A percentile compares a stretch with the other conserved stretches of the same genome.
phyloP scores from a whole-genome alignment of 305 asterid genomes.

The Solanum hybrid region DNA sequence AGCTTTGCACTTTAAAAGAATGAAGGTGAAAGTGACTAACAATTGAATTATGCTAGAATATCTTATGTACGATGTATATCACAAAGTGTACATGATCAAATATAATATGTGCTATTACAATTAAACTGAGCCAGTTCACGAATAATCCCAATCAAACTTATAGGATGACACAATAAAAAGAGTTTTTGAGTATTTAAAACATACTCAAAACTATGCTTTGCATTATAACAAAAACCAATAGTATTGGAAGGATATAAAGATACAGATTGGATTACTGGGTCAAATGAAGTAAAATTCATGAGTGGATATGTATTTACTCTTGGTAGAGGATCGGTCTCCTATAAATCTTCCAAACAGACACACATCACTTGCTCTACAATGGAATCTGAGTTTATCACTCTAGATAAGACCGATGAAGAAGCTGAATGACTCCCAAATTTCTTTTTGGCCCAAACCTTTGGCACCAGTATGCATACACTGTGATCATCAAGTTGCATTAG shows the following conservation, averaged over 20 bases:
- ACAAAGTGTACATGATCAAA: neutral
- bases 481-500: neutral
- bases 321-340: neutral
- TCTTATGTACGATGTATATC: neutral
- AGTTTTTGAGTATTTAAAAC: neutral
- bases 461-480: neutral
- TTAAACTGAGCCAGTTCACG: neutral
- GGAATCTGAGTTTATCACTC: neutral
- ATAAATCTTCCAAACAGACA: neutral
- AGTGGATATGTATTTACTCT: neutral
- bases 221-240: neutral
- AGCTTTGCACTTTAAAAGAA: too few relatives aligned
- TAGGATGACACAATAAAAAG: neutral
- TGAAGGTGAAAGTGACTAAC: neutral
- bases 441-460: neutral
- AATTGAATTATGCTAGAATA: neutral
- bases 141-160: neutral
- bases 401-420: neutral
- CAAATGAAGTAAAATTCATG: neutral
- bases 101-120: neutral
- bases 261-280: too few relatives aligned
- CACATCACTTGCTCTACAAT: neutral
- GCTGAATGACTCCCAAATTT: neutral
- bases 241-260: neutral
- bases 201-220: neutral